phyloP scores from a whole-genome alignment of 106 monocot species.

The Dendrobium huoshanense region DNA sequence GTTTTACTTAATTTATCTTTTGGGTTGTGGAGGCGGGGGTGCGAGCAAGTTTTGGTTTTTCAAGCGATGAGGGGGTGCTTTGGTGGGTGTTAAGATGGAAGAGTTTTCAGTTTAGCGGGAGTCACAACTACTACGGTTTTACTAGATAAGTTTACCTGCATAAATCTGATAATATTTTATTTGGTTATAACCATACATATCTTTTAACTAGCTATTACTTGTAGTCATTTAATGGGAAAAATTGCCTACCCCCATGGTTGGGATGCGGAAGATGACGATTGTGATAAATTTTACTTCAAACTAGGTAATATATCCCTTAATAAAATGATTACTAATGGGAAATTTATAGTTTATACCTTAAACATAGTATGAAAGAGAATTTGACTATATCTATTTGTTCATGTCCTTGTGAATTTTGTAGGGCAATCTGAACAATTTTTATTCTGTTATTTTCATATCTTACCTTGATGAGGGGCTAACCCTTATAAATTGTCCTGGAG shows the following conservation, averaged over 20 bases:
- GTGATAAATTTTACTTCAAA: background rate
- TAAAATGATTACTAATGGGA: background rate
- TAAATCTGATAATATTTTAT: background rate
- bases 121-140: background rate
- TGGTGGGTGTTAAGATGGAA: background rate
- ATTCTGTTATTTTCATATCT: background rate
- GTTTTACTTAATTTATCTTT: background rate
- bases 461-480: no score
- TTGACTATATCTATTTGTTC: background rate
- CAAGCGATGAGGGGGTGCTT: no score
- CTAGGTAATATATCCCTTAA: background rate
- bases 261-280: background rate
- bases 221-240: background rate
- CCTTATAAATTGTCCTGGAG: background rate
- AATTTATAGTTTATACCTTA: background rate
- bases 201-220: no score
- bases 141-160: background rate
- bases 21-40: background rate
- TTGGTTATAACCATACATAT: background rate
- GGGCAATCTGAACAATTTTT: background rate
- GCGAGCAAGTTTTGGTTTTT: background rate
- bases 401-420: background rate
- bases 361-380: background rate
- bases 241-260: background rate
- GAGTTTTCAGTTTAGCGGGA: background rate